These are phyloP conservation scores for Camellia sinensis DNA, from an alignment of 148 eudicot genomes.

Conservation along the genomic window DNA sequence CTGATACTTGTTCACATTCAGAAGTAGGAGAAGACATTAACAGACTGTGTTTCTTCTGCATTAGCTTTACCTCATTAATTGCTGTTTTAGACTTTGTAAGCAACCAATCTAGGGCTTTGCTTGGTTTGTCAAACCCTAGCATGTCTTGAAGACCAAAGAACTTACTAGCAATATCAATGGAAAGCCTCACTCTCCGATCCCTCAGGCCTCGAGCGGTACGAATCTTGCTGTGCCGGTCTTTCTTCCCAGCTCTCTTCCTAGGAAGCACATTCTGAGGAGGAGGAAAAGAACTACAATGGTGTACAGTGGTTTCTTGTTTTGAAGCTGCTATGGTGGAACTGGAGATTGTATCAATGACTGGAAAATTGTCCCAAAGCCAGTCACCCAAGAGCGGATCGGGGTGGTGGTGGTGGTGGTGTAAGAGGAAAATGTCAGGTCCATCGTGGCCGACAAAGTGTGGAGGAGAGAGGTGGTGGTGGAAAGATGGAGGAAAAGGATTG, in stretches of 20 bases:
- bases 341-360: not conserved
- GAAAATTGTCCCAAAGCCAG: not conserved
- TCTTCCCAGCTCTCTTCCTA: conserved; percentile 23
- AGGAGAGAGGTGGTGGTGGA: not conserved
- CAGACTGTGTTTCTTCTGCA: not conserved
- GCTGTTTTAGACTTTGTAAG: conserved; percentile 30
- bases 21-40: not conserved
- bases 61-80: conserved; percentile 18
- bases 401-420: not conserved
- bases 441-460: conserved; percentile 1
- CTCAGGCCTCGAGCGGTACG: conserved; percentile 41
- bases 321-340: not conserved
- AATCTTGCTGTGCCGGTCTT: conserved; percentile 51
- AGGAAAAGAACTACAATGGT: not conserved
- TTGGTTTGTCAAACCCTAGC: conserved; percentile 48
- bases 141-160: conserved; percentile 51
- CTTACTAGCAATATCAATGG: conserved; percentile 36
- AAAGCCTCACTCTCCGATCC: conserved; percentile 47
- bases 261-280: not conserved
- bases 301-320: not conserved
- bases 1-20: too few species aligned
- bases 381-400: conserved; percentile 2
- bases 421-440: not conserved
- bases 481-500: not conserved
- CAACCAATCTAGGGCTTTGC: conserved; percentile 49